Evolutionary conservation across 1,139 yeast species (phyloP).

Genomic region (Magnusiomyces tetraspermus): DNA sequence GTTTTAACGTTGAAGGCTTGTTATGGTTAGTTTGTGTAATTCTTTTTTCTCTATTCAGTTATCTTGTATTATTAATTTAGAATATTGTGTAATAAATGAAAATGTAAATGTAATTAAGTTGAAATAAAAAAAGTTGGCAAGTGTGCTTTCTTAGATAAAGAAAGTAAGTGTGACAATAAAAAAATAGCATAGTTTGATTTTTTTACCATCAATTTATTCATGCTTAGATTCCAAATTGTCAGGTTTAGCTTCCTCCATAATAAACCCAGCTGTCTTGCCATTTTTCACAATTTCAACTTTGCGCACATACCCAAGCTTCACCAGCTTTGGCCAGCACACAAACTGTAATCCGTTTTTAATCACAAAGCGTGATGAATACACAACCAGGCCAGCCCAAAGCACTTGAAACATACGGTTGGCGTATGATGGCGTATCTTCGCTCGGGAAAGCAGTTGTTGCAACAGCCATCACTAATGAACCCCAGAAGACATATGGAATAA

Average conservation of each 20-base stretch:
- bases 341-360: slow-evolving; percentile 67
- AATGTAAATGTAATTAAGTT: no score
- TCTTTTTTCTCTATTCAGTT: no score
- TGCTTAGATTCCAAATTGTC: slow-evolving; percentile 13
- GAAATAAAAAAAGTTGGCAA: no score
- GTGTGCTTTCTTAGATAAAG: no score
- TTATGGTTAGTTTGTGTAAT: no score
- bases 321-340: slow-evolving; percentile 88
- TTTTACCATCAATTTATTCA: no score
- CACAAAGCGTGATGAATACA: slow-evolving; percentile 42
- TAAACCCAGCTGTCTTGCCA: slow-evolving; percentile 37
- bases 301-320: slow-evolving; percentile 43
- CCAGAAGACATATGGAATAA: slow-evolving; percentile 65
- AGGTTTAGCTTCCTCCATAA: slow-evolving; percentile 17
- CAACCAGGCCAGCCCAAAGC: slow-evolving; percentile 41
- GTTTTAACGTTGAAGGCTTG: no score
- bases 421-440: slow-evolving; percentile 36
- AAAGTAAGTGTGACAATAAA: no score
- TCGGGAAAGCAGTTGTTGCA: slow-evolving; percentile 66
- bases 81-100: no score
- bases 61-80: no score
- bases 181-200: neutral
- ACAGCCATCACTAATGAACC: slow-evolving; percentile 62
- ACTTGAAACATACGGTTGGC: slow-evolving; percentile 56
- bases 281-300: slow-evolving; percentile 38